These are phyloP conservation scores for Termitomyces sp. DNA, from an alignment of 768 basidiomycete genomes.

Conservation along the genomic window DNA sequence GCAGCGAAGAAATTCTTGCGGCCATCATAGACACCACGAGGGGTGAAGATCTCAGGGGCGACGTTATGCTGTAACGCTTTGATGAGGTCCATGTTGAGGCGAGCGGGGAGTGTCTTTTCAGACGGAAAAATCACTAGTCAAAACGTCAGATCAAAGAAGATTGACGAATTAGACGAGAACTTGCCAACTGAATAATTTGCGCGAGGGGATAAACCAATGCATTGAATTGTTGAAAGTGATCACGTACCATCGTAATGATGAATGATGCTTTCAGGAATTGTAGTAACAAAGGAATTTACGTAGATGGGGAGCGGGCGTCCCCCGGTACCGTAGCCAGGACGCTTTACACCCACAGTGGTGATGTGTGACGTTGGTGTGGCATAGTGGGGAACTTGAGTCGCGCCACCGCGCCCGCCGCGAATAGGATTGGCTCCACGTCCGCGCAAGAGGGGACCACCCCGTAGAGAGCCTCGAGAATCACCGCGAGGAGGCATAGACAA, in stretches of 20 bases:
- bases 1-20: conserved; percentile 70
- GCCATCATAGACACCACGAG: conserved; percentile 72
- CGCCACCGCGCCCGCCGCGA: conserved; percentile 29
- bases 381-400: conserved; percentile 20
- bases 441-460: conserved; percentile 11
- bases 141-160: not conserved
- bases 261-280: conserved; percentile 57
- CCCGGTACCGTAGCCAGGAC: conserved; percentile 55
- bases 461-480: conserved; percentile 20
- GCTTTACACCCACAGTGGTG: conserved; percentile 59
- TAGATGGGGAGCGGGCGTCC: conserved; percentile 37
- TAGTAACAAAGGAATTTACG: conserved; percentile 61
- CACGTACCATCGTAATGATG: conserved; percentile 75
- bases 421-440: conserved; percentile 11
- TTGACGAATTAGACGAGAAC: not conserved
- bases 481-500: conserved; percentile 34
- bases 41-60: conserved; percentile 64
- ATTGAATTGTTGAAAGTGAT: not conserved
- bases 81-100: conserved; percentile 68
- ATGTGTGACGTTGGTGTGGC: conserved; percentile 30
- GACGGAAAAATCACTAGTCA: conserved; percentile 54
- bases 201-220: not conserved
- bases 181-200: not conserved
- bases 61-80: conserved; percentile 50
- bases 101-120: conserved; percentile 62